Evolutionary conservation across 1,284 basidiomycete genomes (phyloP).

Genomic region (Ceratobasidium sp.): DNA sequence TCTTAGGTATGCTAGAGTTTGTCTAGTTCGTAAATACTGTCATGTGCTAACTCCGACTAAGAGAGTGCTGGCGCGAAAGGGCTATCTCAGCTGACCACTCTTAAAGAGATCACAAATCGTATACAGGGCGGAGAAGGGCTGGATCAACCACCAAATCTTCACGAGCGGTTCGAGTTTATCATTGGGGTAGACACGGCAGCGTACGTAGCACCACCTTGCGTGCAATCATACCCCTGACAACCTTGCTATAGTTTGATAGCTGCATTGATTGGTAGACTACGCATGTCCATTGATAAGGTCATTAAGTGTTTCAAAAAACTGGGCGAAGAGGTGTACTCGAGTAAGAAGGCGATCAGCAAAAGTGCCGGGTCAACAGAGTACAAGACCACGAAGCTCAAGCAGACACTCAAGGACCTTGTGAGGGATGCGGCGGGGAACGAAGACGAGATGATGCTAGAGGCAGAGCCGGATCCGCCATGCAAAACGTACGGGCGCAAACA

Average conservation of each 20-base stretch:
- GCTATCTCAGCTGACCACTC: background rate
- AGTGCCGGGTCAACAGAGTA: background rate
- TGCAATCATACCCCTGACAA: background rate
- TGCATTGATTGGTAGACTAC: background rate
- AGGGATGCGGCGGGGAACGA: background rate
- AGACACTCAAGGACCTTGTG: conserved; percentile 1
- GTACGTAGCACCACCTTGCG: background rate
- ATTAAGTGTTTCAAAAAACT: background rate
- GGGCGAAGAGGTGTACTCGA: background rate
- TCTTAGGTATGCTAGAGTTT: too few species aligned
- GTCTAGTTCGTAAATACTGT: too few species aligned
- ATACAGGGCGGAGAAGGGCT: background rate
- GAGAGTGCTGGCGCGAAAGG: conserved; percentile 7
- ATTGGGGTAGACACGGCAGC: background rate
- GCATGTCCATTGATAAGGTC: background rate
- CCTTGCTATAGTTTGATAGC: background rate
- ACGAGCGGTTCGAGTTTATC: conserved; percentile 10
- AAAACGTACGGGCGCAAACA: background rate
- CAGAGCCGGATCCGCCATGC: background rate
- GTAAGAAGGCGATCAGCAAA: background rate
- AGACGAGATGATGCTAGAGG: background rate
- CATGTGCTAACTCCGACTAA: background rate
- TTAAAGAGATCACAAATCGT: background rate
- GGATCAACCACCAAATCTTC: background rate
- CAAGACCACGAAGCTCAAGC: background rate